Conservation (phyloP, 2,329 filamentous ascomycete species). For the Emericellopsis cladophorae region DNA sequence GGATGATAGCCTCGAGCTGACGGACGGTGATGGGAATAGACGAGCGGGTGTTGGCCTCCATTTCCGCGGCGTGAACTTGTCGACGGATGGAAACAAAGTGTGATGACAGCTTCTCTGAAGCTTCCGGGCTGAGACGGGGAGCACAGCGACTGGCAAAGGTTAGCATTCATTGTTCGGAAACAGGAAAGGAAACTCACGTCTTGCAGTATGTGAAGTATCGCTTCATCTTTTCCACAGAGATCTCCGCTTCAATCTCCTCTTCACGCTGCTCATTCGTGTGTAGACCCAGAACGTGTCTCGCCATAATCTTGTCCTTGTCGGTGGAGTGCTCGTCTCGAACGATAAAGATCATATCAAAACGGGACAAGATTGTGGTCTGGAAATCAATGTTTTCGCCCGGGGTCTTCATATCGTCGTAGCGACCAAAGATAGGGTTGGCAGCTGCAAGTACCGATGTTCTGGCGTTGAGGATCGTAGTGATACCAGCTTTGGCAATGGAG, state of each 20-base stretch:
- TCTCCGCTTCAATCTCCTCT: constrained; percentile 74
- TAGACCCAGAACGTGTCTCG: constrained; percentile 92
- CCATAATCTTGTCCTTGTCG: constrained; percentile 82
- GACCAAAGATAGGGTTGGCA: constrained; percentile 93
- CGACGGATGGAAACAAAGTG: constrained; percentile 95
- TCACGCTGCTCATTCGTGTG: constrained; percentile 82
- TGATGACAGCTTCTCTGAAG: constrained; percentile 88
- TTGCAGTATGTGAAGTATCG: constrained; percentile 96
- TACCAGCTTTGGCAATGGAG: constrained; percentile 95
- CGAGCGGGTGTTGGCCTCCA: constrained; percentile 79
- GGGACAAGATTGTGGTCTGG: constrained; percentile 92
- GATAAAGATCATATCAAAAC: constrained; percentile 99
- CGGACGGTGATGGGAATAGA: constrained; percentile 96
- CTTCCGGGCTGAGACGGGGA: constrained; percentile 77
- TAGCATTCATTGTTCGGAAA: constrained; percentile 9
- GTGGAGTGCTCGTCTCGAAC: constrained; percentile 90
- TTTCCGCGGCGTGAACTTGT: constrained; percentile 83
- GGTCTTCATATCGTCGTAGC: constrained; percentile 95
- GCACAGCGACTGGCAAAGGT: constrained; percentile 60
- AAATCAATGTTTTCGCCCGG: constrained; percentile 99
- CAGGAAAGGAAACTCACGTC: constrained; percentile 47
- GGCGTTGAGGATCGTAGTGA: constrained; percentile 95
- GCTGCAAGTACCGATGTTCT: constrained; percentile 90
- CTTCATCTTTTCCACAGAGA: constrained; percentile 93
- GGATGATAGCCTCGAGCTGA: constrained; percentile 92